phyloP scores from a whole-genome alignment of 2,329 filamentous ascomycete species.

The Parafenestella ontariensis region DNA sequence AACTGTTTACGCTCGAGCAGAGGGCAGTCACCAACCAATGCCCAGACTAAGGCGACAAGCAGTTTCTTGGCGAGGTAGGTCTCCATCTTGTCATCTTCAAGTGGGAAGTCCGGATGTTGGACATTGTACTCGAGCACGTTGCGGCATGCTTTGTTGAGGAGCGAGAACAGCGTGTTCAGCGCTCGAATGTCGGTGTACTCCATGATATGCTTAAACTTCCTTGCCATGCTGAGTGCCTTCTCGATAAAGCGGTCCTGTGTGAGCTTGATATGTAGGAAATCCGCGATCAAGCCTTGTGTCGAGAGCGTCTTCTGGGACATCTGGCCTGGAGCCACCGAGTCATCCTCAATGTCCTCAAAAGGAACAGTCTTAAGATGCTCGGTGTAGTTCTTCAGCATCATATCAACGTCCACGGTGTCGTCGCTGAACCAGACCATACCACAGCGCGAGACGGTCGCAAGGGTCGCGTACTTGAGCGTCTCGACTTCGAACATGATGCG shows the following conservation, averaged over 20 bases:
- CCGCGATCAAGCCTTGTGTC: slow-evolving; percentile 80
- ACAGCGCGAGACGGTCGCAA: slow-evolving; percentile 98
- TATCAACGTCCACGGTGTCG: slow-evolving; percentile 89
- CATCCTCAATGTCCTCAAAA: slow-evolving; percentile 96
- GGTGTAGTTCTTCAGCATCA: slow-evolving; percentile 94
- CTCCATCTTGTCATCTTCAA: slow-evolving; percentile 89
- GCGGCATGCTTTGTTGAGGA: slow-evolving; percentile 91
- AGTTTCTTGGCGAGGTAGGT: slow-evolving; percentile 92
- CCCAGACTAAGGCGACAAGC: slow-evolving; percentile 91
- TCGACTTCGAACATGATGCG: slow-evolving; percentile 99
- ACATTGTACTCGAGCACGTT: slow-evolving; percentile 95
- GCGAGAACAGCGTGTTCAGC: slow-evolving; percentile 90
- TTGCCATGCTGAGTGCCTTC: slow-evolving; percentile 77
- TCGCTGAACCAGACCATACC: slow-evolving; percentile 99
- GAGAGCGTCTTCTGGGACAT: slow-evolving; percentile 71
- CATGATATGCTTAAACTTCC: slow-evolving; percentile 93
- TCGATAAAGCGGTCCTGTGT: slow-evolving; percentile 81
- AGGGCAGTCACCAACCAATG: slow-evolving; percentile 92
- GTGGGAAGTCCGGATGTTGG: slow-evolving; percentile 90
- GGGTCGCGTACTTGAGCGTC: slow-evolving; percentile 93
- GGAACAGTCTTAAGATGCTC: slow-evolving; percentile 80
- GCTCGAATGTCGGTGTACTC: slow-evolving; percentile 92
- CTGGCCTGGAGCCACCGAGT: slow-evolving; percentile 69
- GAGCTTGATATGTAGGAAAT: slow-evolving; percentile 77
- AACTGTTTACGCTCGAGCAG: slow-evolving; percentile 86